Percentiles rank a stretch among this genome's conserved stretches.
Conservation (phyloP, 371 early-diverging fungal genomes). For the Dinochytrium kinnereticum region DNA sequence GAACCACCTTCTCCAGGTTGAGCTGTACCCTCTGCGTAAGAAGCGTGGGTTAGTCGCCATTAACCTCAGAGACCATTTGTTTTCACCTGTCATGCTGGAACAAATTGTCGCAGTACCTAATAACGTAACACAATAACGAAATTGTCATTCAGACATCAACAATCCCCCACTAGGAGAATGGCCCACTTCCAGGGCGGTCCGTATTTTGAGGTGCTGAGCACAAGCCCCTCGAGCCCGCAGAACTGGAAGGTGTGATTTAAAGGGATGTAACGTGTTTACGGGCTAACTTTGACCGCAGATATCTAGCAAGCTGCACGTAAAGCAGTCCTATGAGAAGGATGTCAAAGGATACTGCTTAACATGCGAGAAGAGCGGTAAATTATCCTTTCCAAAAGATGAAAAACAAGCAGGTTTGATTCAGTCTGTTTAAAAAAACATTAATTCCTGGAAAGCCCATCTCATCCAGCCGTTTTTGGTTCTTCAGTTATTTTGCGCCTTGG, state of each 20-base stretch:
- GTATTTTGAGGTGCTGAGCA: conserved; percentile 38
- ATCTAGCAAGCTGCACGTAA: conserved; percentile 33
- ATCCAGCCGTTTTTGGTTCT: conserved; percentile 46
- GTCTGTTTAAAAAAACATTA: neutral
- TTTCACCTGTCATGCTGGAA: neutral
- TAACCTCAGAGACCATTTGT: too few relatives aligned
- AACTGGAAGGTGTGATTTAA: conserved; percentile 38
- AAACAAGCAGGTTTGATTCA: conserved; percentile 35
- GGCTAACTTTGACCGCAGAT: conserved; percentile 11
- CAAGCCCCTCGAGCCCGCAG: conserved; percentile 23
- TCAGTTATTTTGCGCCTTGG: conserved; percentile 39
- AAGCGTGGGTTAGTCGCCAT: neutral
- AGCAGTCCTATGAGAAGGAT: conserved; percentile 40
- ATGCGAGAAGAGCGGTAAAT: conserved; percentile 42
- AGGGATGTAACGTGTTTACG: too few relatives aligned
- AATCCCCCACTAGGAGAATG: too few relatives aligned
- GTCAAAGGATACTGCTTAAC: conserved; percentile 45
- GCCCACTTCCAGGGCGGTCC: conserved; percentile 35
- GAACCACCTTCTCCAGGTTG: neutral
- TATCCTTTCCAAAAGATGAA: conserved; percentile 45
- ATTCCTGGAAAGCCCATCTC: conserved; percentile 32
- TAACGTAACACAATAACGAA: neutral
- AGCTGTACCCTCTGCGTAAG: neutral
- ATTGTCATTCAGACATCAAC: neutral
- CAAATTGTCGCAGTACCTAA: neutral